Base-by-base conservation (phyloP, 805 yeast genomes). In the Ogataea polymorpha region DNA sequence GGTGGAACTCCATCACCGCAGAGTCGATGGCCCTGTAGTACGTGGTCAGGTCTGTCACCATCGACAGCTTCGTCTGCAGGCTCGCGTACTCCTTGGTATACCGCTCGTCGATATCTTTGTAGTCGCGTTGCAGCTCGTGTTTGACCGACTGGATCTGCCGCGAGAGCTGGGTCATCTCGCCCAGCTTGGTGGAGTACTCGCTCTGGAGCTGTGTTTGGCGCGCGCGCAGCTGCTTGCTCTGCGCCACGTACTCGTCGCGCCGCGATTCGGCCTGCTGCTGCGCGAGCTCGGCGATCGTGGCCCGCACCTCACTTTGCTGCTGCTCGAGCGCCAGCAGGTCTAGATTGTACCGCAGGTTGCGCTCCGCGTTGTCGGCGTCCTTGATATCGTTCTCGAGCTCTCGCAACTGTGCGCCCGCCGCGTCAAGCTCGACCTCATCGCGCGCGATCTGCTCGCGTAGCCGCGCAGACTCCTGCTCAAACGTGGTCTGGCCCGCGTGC, bases 1-100 rank as follows among this genome's bases (percentile, higher is more conserved):
- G 76, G 61, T 93, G 99, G 58, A 79, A 91, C 55, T 81, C 81
- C 96, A 93, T 90, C 35, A 93, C 91, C 0, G 98, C 96, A 48
- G 77, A 79, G 57, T 93, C 99, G 33, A 95, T 70, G 0, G 96
- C 96, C 53, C 80, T 86, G 9, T 86, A 76, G 57, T 89, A 89
- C 2, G 85, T 82, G 7, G 72, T 81, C 33, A 93, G 67, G 63
- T 93, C 99, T 40, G 85, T 87, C 5, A 85, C 80, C 13, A 86
- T 83, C 30, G 86, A 74, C 15, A 81, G 61, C 43, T 82, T 82
- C 0, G 96, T 82, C 54, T 87, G 91, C 28, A 88, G 66, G 54
- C 78, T 79, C 14, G 88, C 77, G 75, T 86, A 79, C 48, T 86
- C 93, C 42, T 73, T 70, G 32, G 79, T 79, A 58, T 83, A 88